phyloP scores from a whole-genome alignment of 345 rosid genomes.

The Rhodamnia argentea region DNA sequence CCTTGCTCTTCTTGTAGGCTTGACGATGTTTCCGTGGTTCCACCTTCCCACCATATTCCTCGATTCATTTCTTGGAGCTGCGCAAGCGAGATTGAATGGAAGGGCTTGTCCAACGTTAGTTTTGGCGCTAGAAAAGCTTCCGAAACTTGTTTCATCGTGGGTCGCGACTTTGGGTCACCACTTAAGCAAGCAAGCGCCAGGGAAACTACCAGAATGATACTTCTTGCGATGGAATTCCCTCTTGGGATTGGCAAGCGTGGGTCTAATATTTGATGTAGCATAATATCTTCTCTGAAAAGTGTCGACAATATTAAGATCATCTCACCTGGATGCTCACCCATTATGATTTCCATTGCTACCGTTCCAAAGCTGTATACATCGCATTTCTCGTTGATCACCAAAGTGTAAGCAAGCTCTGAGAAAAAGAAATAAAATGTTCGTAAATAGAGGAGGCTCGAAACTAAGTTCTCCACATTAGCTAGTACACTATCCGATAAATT shows the following conservation, averaged over 20 bases:
- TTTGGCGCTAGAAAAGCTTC: not conserved
- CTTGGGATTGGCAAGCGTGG: not conserved
- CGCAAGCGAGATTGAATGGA: not conserved
- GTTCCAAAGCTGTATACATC: no score
- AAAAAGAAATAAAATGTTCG: no score
- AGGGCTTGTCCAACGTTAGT: not conserved
- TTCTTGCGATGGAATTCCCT: not conserved
- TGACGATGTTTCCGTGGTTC: not conserved
- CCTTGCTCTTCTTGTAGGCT: not conserved
- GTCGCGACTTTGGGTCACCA: not conserved
- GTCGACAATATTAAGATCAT: not conserved
- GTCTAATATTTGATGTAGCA: not conserved
- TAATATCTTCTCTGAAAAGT: not conserved
- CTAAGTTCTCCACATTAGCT: no score
- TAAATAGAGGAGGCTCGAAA: no score
- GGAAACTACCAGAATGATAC: not conserved
- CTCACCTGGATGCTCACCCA: no score
- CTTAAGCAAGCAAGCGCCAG: constrained; percentile 6
- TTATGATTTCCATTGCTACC: no score
- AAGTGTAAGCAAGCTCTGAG: no score
- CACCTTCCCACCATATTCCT: not conserved
- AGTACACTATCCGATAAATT: no score
- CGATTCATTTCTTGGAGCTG: not conserved
- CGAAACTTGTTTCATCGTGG: constrained; percentile 2
- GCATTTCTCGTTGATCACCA: no score